These are phyloP conservation scores for Tilletia setariae DNA, from an alignment of 1,284 basidiomycete species.

Conservation along the genomic window DNA sequence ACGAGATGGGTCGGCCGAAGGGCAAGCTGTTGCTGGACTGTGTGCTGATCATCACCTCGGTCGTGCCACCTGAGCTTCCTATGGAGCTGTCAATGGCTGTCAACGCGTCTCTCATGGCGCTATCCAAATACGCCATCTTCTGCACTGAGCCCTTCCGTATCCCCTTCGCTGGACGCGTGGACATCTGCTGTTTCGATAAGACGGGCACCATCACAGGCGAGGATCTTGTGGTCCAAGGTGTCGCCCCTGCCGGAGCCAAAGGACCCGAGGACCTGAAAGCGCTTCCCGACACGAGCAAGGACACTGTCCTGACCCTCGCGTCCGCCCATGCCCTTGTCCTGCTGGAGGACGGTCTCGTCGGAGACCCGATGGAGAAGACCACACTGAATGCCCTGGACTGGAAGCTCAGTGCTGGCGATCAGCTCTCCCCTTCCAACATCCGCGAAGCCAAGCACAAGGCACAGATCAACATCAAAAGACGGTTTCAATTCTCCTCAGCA, in stretches of 20 bases:
- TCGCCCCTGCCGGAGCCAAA: conserved; percentile 57
- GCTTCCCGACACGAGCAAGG: conserved; percentile 70
- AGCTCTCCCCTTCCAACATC: conserved; percentile 30
- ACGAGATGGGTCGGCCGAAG: conserved; percentile 50
- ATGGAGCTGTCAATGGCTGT: conserved; percentile 55
- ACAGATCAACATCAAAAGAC: conserved; percentile 42
- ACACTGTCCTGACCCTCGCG: conserved; percentile 84
- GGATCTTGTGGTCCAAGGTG: conserved; percentile 51
- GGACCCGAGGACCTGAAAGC: conserved; percentile 70
- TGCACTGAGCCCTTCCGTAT: conserved; percentile 55
- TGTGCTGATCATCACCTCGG: conserved; percentile 53
- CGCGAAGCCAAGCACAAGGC: conserved; percentile 31
- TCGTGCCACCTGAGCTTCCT: conserved; percentile 53
- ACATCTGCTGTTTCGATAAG: conserved; percentile 55
- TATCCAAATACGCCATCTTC: conserved; percentile 70
- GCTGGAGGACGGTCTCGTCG: conserved; percentile 84
- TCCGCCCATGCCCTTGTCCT: conserved; percentile 92
- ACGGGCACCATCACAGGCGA: conserved; percentile 54
- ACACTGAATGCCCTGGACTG: conserved; percentile 88
- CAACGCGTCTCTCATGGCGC: conserved; percentile 64
- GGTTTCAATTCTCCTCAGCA: conserved; percentile 53
- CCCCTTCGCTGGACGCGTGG: conserved; percentile 51
- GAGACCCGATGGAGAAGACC: conserved; percentile 99
- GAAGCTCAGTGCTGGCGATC: conserved; percentile 71
- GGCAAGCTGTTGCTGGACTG: conserved; percentile 53